Percentiles rank a stretch among this genome's conserved stretches.
These are phyloP conservation scores for Yamadazyma kanchanaburiensis DNA, from an alignment of 1,139 yeast genomes.

Conservation along the genomic window DNA sequence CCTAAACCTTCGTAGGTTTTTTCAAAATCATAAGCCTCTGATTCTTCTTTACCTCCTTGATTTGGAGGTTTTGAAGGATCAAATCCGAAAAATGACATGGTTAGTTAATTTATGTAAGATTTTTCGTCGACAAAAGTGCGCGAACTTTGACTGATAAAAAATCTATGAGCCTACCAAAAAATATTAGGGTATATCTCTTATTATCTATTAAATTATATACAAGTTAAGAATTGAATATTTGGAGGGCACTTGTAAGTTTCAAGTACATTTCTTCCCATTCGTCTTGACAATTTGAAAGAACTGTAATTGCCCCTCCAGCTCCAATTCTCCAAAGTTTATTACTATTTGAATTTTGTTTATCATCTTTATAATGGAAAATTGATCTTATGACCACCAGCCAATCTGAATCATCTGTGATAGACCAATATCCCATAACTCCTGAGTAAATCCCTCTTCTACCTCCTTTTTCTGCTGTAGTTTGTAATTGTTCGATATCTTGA, in stretches of 20 bases:
- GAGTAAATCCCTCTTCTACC: slow-evolving; percentile 82
- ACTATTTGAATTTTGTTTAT: slow-evolving; percentile 28
- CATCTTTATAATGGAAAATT: slow-evolving; percentile 61
- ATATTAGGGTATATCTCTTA: too few species aligned
- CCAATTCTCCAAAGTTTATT: slow-evolving; percentile 75
- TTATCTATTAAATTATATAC: slow-evolving; percentile 1
- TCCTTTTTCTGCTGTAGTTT: slow-evolving; percentile 38
- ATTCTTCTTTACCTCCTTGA: slow-evolving; percentile 9
- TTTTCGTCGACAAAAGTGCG: slow-evolving; percentile 10
- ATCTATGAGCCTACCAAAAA: too few species aligned
- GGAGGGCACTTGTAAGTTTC: slow-evolving; percentile 77
- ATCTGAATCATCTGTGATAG: slow-evolving; percentile 81
- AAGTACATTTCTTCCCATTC: slow-evolving; percentile 94
- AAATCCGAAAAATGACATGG: slow-evolving; percentile 57
- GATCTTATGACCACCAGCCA: slow-evolving; percentile 96
- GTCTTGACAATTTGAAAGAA: slow-evolving; percentile 70
- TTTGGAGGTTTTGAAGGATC: slow-evolving; percentile 45
- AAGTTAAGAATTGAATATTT: slow-evolving; percentile 40
- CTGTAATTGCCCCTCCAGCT: slow-evolving; percentile 98
- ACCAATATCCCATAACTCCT: slow-evolving; percentile 96
- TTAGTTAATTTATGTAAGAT: slow-evolving; percentile 11
- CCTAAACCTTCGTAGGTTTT: slow-evolving; percentile 84
- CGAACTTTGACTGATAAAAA: too few species aligned
- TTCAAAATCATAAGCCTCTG: slow-evolving; percentile 64
- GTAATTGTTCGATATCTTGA: slow-evolving; percentile 45